These are phyloP conservation scores for Curvularia lunata DNA, from an alignment of 2,329 filamentous ascomycete species.

Conservation along the genomic window DNA sequence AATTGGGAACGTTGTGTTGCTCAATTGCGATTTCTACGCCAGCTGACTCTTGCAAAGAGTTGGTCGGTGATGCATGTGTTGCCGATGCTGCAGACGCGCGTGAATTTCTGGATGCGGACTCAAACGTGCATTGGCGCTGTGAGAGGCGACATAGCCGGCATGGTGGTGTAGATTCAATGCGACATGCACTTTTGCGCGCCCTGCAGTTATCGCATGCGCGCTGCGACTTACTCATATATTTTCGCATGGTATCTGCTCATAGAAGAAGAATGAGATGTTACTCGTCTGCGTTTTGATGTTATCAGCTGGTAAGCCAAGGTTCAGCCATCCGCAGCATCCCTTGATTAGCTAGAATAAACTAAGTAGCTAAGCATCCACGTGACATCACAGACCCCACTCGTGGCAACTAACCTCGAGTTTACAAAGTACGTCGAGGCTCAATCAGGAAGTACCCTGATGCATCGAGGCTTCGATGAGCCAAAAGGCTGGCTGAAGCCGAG, in stretches of 20 bases:
- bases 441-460: too few species aligned
- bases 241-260: conserved; percentile 1
- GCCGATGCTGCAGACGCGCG: neutral
- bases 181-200: conserved; percentile 2
- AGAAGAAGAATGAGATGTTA: conserved; percentile 1
- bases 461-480: too few species aligned
- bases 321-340: too few species aligned
- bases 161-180: conserved; percentile 3
- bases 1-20: neutral
- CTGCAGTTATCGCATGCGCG: conserved; percentile 5
- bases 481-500: too few species aligned
- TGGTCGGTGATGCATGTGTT: neutral
- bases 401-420: too few species aligned
- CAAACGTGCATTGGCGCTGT: conserved; percentile 2
- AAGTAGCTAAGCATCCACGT: too few species aligned
- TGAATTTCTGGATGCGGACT: neutral
- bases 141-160: conserved; percentile 8
- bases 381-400: too few species aligned
- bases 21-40: neutral
- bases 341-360: too few species aligned
- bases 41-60: neutral
- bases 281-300: neutral
- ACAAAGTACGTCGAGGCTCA: too few species aligned
- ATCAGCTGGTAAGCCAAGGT: neutral
- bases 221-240: conserved; percentile 5